Conservation (phyloP, 495 filamentous ascomycete species). For the Penicillium salamii region DNA sequence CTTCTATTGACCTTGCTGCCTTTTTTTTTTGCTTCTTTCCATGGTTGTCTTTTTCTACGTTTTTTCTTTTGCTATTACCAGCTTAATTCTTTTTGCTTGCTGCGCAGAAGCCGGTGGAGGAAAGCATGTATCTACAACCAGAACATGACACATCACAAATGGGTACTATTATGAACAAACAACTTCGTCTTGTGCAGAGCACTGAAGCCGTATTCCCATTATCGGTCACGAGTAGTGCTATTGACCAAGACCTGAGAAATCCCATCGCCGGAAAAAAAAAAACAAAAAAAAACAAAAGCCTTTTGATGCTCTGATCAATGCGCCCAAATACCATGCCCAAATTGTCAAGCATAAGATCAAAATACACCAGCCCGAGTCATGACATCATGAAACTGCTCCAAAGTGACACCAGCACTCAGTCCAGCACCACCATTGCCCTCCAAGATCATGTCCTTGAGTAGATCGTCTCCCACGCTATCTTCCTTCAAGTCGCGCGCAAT, state of each 20-base stretch:
- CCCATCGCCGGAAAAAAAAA: too few species aligned
- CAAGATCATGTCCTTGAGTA: slow-evolving; percentile 87
- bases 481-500: slow-evolving; percentile 82
- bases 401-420: slow-evolving; percentile 65
- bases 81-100: slow-evolving; percentile 20
- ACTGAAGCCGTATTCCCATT: too few species aligned
- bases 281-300: too few species aligned
- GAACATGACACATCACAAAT: slow-evolving; percentile 13
- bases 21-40: slow-evolving; percentile 8
- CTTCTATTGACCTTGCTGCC: slow-evolving; percentile 17
- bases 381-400: slow-evolving; percentile 79
- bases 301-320: too few species aligned
- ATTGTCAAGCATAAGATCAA: too few species aligned
- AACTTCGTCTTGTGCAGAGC: too few species aligned
- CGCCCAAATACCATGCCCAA: slow-evolving; percentile 9
- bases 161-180: too few species aligned
- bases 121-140: slow-evolving; percentile 25
- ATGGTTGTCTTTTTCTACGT: slow-evolving; percentile 11
- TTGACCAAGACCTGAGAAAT: too few species aligned
- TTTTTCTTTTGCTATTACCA: slow-evolving; percentile 7
- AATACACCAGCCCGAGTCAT: slow-evolving; percentile 84
- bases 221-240: too few species aligned
- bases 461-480: slow-evolving; percentile 65
- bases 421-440: slow-evolving; percentile 85
- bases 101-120: slow-evolving; percentile 12